Evolutionary conservation across 1,139 yeast species (phyloP), one percentile per base, ranked within the genome.

Genomic region (Blastobotrys ciferrii): DNA sequence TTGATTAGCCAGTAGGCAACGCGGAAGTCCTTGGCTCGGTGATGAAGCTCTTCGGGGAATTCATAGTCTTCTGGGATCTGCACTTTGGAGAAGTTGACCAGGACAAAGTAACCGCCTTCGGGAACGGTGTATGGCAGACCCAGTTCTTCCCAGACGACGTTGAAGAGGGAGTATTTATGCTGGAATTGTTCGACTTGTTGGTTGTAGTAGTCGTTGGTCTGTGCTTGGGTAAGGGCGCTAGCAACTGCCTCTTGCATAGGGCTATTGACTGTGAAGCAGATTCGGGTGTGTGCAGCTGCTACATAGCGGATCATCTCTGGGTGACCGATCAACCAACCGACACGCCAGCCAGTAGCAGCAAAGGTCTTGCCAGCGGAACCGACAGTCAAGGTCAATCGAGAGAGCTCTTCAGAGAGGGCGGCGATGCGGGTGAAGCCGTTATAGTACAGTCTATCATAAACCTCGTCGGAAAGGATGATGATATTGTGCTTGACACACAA

Each of bases 261-360:
- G 20, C 95, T 82, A 45, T 96, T 96, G 1, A 89, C 80, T 6
- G 92, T 76, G 68, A 88, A 88, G 63, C 95, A 86, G 58, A 91
- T 88, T 68, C 98, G 80, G 1, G 96, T 88, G 67, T 92, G 96
- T 1, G 98, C 98, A 32, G 87, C 81, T 7, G 89, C 77, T 2
- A 84, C 95, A 64, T 86, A 87, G 57, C 84, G 81, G 61, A 92
- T 76, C 58, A 91, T 73, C 20, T 84, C 84, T n/a, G 87, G 77
- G 46, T 87, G 84, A 4, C 97, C 98, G 55, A 91, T 84, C 35
- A 91, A 77, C 92, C 95, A 92, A 47, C 98, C 98, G 48, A 92
- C 80, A 73, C 98, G 82, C 97, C 98, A 92, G 49, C 98, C 98
- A 20, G 98, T 92, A 37, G 96, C 96, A 20, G 96, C 95, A 72